Base-by-base conservation (phyloP, 2,329 filamentous ascomycete species). In the Diaporthe citrichinensis region DNA sequence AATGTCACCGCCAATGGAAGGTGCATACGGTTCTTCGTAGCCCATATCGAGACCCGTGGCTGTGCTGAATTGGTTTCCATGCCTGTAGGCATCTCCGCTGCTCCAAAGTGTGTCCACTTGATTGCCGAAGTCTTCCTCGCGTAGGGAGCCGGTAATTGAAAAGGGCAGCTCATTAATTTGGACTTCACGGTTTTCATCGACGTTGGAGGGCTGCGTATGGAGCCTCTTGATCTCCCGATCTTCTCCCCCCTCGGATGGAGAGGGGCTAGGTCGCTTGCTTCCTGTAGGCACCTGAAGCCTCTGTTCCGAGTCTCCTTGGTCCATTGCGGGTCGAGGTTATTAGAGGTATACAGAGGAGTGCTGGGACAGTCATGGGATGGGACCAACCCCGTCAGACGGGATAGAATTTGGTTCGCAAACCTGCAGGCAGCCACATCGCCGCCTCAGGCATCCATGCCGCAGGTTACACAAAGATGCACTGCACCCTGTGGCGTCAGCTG, bases 381-480 rank as follows among this genome's bases (percentile, higher is more conserved):
- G 31, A 4, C 14, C 17, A 39, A n/a, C 0, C 14, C 28, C n/a
- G 55, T 58, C 31, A 59, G 57, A 39, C 34, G 23, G 57, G 12
- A n/a, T n/a, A 12, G 9, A 20, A 7, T 1, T 57, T 58, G 2
- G 17, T 15, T 49, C 57, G 15, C 3, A 36, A 36, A n/a, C 8
- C 31, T 36, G 57, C 57, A 59, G 57, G 57, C 57, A n/a, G 31
- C 8, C 57, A 36, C 34, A 59, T 59, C 55, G 20, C 7, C 8
- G 57, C 57, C 57, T 39, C 57, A 59, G 57, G 57, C 57, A 59
- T n/a, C 34, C 57, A 59, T 59, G 25, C 51, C 57, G n/a, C 3
- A 14, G 34, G 57, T 39, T 5, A 59, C 57, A 59, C 57, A 59
- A 59, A 7, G 15, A 59, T 20, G 57, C 8, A 14, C 7, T 59